A percentile compares a stretch with the other conserved stretches of the same genome.
These are phyloP conservation scores for Phytopythium ostracodes DNA, from an alignment of 352 stramenopile species.

Conservation along the genomic window DNA sequence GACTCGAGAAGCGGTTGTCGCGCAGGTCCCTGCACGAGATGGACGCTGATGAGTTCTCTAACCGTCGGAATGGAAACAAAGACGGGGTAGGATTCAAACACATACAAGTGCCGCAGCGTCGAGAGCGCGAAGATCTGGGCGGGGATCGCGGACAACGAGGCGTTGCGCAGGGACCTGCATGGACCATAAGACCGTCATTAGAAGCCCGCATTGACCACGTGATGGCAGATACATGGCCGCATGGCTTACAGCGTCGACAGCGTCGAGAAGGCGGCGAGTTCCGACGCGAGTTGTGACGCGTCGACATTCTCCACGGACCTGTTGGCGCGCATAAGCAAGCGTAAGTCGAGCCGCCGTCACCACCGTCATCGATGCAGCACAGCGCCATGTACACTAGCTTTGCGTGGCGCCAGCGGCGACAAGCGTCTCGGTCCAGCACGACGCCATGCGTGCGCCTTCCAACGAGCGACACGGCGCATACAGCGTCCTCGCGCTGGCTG, in stretches of 20 bases:
- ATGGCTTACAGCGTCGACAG: constrained; percentile 1
- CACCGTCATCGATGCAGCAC: neutral
- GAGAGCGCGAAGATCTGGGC: constrained; percentile 13
- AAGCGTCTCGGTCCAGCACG: neutral
- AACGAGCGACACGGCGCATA: constrained; percentile 1
- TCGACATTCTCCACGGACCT: neutral
- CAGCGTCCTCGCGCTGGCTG: neutral
- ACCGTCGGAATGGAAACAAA: neutral
- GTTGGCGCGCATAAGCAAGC: neutral
- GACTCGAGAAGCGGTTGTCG: constrained; percentile 11
- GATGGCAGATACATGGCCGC: neutral
- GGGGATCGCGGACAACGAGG: constrained; percentile 14
- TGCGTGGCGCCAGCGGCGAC: neutral
- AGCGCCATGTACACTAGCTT: constrained; percentile 12
- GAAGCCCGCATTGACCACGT: neutral
- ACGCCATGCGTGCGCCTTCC: neutral
- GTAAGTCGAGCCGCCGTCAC: neutral
- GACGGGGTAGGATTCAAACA: neutral
- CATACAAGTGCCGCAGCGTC: constrained; percentile 12
- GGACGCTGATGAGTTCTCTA: neutral
- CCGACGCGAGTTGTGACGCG: neutral
- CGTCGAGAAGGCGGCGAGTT: neutral
- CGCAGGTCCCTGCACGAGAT: constrained; percentile 13
- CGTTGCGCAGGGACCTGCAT: constrained; percentile 16
- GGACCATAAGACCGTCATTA: neutral